Base-by-base conservation (phyloP, 2,329 filamentous ascomycete species). In the Trichoderma pleuroti region DNA sequence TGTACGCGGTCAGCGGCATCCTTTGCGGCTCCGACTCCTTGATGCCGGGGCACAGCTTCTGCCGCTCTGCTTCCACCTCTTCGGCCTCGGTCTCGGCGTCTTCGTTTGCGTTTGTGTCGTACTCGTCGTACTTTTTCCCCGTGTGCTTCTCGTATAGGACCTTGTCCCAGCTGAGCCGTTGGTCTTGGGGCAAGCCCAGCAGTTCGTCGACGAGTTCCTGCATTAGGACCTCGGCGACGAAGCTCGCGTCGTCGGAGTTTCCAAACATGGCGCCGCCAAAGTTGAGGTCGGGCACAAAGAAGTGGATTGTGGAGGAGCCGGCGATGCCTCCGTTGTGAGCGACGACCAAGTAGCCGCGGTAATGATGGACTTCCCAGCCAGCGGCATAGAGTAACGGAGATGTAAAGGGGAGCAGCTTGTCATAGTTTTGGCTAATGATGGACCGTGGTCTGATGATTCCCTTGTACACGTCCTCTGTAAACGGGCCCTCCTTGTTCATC, bases 191-290 rank as follows among this genome's bases (percentile, higher is more conserved):
- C 0, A 74, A 21, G 4, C 68, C 21, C 0, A 77, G 28, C 0
- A 70, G 56, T 9, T 74, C 72, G 39, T 76, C 74, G 1, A 77
- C 72, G 6, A 79, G 57, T 12, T 74, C 73, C 0, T 74, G 65
- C 18, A 72, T 57, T 1, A 79, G 5, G 9, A 76, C 70, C 0
- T 72, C 68, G 12, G 70, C 73, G 0, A 77, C 72, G 12, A 72
- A 54, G 4, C 68, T 69, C 0, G 72, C 73, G 0, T 73, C 73
- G 3, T 66, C 71, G 0, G 76, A 72, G 32, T 80, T 80, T 1
- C 75, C 75, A 10, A 77, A 61, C 0, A 79, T 70, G 26, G 74
- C 74, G 5, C 70, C 74, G 1, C 77, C 78, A 49, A 79, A 77
- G 11, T 72, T 72, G 30, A 74, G 62, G 0, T 69, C 73, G 1